Percentiles rank a stretch among this genome's conserved stretches.
Evolutionary conservation across 106 monocot species (phyloP).

Genomic region (Apostasia shenzhenica): DNA sequence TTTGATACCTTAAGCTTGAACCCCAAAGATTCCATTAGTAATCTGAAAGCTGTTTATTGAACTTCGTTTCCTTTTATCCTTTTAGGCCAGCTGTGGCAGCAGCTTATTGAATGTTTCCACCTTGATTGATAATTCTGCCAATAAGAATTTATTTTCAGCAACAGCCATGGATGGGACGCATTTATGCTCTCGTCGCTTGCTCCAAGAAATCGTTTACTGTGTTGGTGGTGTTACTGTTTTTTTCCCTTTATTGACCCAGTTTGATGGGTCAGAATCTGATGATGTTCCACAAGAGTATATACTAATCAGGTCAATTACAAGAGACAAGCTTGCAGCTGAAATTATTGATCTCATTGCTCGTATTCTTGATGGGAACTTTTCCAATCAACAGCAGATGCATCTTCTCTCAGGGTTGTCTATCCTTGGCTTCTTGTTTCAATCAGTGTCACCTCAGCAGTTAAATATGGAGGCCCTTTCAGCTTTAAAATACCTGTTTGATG

Average conservation of each 20-base stretch:
- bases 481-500: constrained; percentile 72
- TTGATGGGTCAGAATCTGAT: constrained; percentile 32
- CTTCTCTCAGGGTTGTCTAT: constrained; percentile 88
- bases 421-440: constrained; percentile 85
- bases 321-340: constrained; percentile 62
- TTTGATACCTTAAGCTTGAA: not conserved
- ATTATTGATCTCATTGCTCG: constrained; percentile 82
- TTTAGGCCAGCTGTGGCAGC: constrained; percentile 71
- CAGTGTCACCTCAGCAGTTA: constrained; percentile 67
- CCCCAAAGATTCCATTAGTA: too few relatives aligned
- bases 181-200: constrained; percentile 79
- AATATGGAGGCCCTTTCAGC: constrained; percentile 70
- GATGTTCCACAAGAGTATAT: constrained; percentile 23
- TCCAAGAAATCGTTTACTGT: constrained; percentile 96
- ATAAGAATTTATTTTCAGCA: constrained; percentile 60
- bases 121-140: constrained; percentile 34
- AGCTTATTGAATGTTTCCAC: constrained; percentile 73
- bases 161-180: constrained; percentile 69
- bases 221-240: constrained; percentile 97
- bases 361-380: constrained; percentile 80
- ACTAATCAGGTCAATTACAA: constrained; percentile 22
- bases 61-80: not conserved
- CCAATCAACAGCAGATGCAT: constrained; percentile 98
- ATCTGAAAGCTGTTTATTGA: too few relatives aligned
- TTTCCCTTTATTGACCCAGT: constrained; percentile 78